Conservation (phyloP, 2,329 filamentous ascomycete species). For the Trichoderma endophyticum region DNA sequence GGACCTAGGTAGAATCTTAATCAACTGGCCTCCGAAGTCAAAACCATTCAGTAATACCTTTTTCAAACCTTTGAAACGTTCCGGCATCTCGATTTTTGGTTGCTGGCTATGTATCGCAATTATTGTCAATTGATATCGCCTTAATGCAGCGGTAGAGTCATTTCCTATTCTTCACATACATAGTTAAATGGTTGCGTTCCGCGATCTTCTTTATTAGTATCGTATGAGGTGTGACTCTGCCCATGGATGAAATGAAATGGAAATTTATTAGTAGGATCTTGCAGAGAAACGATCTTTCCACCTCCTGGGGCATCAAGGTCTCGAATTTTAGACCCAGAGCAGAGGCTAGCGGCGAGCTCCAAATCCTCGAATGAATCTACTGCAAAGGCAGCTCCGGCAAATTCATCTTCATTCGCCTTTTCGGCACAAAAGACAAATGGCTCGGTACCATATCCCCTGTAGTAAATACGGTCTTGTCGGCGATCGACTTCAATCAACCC, state of each 20-base stretch:
- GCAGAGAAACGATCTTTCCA: neutral
- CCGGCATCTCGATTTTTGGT: neutral
- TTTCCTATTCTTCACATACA: neutral
- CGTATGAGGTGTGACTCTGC: neutral
- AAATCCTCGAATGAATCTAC: neutral
- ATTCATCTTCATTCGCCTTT: neutral
- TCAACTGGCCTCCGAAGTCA: neutral
- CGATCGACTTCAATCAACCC: neutral
- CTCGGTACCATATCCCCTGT: neutral
- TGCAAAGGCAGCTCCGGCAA: neutral
- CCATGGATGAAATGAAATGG: neutral
- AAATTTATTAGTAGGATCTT: neutral
- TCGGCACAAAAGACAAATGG: neutral
- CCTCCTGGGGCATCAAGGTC: neutral
- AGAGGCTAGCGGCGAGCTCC: neutral
- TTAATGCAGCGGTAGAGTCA: neutral
- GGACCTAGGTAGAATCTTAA: neutral
- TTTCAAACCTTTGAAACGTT: neutral
- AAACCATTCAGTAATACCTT: neutral
- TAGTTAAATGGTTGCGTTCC: neutral
- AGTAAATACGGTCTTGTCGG: neutral
- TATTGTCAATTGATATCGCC: neutral
- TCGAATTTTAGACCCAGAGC: neutral
- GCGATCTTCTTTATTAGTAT: neutral
- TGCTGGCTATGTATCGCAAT: neutral